Evolutionary conservation across 768 basidiomycete species (phyloP), one percentile per base, ranked within the genome.

Genomic region (Leccinum variicolor): DNA sequence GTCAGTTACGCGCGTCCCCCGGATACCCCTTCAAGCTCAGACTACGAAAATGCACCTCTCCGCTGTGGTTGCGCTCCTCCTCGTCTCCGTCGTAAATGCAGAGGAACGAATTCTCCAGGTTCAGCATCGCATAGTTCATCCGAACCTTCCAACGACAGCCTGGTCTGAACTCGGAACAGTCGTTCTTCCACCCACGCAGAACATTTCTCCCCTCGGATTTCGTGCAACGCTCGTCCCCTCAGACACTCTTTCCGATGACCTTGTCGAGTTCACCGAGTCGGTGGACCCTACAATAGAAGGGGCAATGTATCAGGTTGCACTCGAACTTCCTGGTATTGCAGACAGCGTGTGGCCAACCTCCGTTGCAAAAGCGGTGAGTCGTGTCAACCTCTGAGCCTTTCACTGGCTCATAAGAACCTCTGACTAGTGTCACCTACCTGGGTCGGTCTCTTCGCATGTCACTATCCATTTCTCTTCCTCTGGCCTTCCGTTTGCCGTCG

Each of bases 301-400:
- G 9, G 78, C 81, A 15, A 72, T 87, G 55, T 92, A 92, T 71
- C 90, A 92, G 73, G 73, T 92, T 48, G 87, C 91, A 47, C 75
- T 93, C 61, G 74, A 76, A 59, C 77, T 66, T 56, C 76, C 82
- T 51, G 80, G 75, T 39, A 74, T 74, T 23, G 69, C 68, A 21
- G 77, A 78, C 55, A 63, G 62, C 39, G 54, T 60, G 21, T 72
- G 73, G 71, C 57, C 71, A 33, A 69, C 70, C 39, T 74, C 71
- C 9, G 63, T 69, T 15, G 68, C 66, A 61, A 78, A 57, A 77
- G 79, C 62, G 69, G 77, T 50, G 67, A 78, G 61, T 86, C 83
- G 80, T 83, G 0, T 82, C 78, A 54, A 85, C 88, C 58, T 61
- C 78, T 75, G 36, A 34, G 17, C 41, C 17, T 50, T 63, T 58